Evolutionary conservation across 2,329 filamentous ascomycete genomes (phyloP).

Genomic region (Aspergillus piperis): DNA sequence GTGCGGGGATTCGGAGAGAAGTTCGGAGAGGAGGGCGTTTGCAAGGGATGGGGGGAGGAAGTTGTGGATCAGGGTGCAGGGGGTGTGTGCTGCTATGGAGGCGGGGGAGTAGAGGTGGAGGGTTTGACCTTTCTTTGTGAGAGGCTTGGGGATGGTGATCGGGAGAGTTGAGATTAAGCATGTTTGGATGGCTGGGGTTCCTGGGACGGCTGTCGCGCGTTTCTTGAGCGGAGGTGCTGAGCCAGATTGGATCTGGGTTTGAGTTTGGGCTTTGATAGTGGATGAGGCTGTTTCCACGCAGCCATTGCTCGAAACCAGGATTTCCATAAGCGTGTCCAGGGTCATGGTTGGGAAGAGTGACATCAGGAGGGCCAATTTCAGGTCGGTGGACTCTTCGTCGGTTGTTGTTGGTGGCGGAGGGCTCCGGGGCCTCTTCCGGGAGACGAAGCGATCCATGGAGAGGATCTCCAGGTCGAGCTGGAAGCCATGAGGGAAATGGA

Average conservation of each 20-base stretch:
- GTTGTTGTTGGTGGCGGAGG: slow-evolving; percentile 2
- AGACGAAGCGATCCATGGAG: slow-evolving; percentile 46
- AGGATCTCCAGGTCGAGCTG: slow-evolving; percentile 21
- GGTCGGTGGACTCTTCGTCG: slow-evolving; percentile 78
- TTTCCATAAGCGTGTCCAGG: slow-evolving; percentile 71
- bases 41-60: slow-evolving; percentile 75
- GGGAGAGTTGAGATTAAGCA: slow-evolving; percentile 60
- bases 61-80: slow-evolving; percentile 90
- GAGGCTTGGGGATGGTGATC: slow-evolving; percentile 32
- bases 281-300: slow-evolving; percentile 67
- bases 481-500: slow-evolving; percentile 20
- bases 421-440: slow-evolving; percentile 37
- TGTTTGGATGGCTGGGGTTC: slow-evolving; percentile 59
- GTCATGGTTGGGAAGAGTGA: slow-evolving; percentile 70
- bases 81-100: slow-evolving; percentile 79
- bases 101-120: slow-evolving; percentile 79
- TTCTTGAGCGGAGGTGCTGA: slow-evolving; percentile 22
- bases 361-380: slow-evolving; percentile 80
- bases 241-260: slow-evolving; percentile 5
- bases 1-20: slow-evolving; percentile 70
- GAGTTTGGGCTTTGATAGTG: slow-evolving; percentile 48
- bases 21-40: slow-evolving; percentile 70
- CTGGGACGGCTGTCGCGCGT: slow-evolving; percentile 37
- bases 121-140: slow-evolving; percentile 77
- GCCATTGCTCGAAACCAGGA: slow-evolving; percentile 75